A percentile compares a stretch with the other conserved stretches of the same genome.
phyloP scores from a whole-genome alignment of 2,329 filamentous ascomycete species.

The Penicillium sp. region DNA sequence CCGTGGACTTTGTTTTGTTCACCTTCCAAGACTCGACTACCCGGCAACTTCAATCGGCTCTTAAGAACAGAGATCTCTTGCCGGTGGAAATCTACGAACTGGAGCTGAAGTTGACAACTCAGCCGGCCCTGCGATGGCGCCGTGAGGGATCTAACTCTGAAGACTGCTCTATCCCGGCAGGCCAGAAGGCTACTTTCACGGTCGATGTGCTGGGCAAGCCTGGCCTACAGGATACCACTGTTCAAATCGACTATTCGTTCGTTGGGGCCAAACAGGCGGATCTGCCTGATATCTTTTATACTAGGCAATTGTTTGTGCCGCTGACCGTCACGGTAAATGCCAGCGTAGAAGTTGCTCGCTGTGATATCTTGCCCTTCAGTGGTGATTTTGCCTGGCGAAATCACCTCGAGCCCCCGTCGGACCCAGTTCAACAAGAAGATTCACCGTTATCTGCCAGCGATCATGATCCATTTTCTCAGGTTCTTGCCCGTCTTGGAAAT shows the following conservation, averaged over 20 bases:
- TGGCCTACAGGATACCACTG: constrained; percentile 73
- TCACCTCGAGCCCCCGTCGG: constrained; percentile 17
- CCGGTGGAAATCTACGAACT: constrained; percentile 82
- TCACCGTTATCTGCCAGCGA: constrained; percentile 25
- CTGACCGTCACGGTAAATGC: constrained; percentile 89
- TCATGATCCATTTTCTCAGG: constrained; percentile 46
- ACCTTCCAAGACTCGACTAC: constrained; percentile 90
- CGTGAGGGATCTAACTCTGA: constrained; percentile 50
- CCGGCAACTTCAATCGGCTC: constrained; percentile 69
- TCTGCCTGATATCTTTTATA: constrained; percentile 74
- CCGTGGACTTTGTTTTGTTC: constrained; percentile 81
- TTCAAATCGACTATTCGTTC: constrained; percentile 84
- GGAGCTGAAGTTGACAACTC: constrained; percentile 74
- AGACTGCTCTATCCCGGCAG: constrained; percentile 64
- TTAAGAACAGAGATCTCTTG: constrained; percentile 74
- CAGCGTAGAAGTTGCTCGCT: constrained; percentile 76
- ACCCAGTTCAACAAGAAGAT: constrained; percentile 7
- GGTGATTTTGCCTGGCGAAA: constrained; percentile 67
- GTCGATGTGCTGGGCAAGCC: constrained; percentile 86
- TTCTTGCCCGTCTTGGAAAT: constrained; percentile 45
- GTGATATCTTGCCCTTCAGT: constrained; percentile 75
- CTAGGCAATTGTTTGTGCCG: constrained; percentile 76
- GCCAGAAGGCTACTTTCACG: constrained; percentile 68
- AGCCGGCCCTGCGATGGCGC: constrained; percentile 63
- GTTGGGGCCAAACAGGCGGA: constrained; percentile 71